Percentiles rank a stretch among this genome's conserved stretches.
These are phyloP conservation scores for Cymbopogon citratus DNA, from an alignment of 176 grass and related monocot species.

Conservation along the genomic window DNA sequence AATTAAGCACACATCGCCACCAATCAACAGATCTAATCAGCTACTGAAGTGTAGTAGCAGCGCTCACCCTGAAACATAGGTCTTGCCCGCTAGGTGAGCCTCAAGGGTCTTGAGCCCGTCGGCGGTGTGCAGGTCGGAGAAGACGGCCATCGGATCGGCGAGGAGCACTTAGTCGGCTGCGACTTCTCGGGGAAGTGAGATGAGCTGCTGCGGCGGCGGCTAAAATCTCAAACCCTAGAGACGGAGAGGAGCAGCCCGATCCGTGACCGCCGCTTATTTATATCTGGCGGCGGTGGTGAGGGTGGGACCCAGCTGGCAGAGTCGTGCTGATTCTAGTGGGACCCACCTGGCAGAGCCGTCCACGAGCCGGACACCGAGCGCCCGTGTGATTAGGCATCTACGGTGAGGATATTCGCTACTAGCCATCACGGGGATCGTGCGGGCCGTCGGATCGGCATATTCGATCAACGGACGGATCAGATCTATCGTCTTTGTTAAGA, in stretches of 20 bases:
- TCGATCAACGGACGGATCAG: not conserved
- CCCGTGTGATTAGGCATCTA: slow-evolving; percentile 39
- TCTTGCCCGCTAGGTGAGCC: slow-evolving; percentile 64
- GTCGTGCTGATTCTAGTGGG: not conserved
- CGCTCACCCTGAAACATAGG: slow-evolving; percentile 66
- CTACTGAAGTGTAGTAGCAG: not conserved
- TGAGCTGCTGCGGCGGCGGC: slow-evolving; percentile 18
- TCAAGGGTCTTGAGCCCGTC: slow-evolving; percentile 71
- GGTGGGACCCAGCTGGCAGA: not conserved
- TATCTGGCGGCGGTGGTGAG: not conserved
- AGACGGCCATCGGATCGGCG: slow-evolving; percentile 59
- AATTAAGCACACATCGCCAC: not conserved
- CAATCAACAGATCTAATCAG: not conserved
- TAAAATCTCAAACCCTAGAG: slow-evolving; percentile 56
- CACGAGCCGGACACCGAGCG: not conserved
- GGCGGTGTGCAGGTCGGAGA: slow-evolving; percentile 71
- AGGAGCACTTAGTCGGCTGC: not conserved
- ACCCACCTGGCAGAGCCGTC: not conserved
- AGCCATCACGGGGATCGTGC: fast-evolving
- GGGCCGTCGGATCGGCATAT: not conserved
- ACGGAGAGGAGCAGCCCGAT: not conserved
- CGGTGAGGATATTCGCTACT: slow-evolving; percentile 28
- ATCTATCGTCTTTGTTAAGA: not conserved
- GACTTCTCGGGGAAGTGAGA: not conserved
- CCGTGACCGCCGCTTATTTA: not conserved